Percentiles rank a stretch among this genome's conserved stretches.
These are phyloP conservation scores for Asterionellopsis glacialis DNA, from an alignment of 108 stramenopile species.

Conservation along the genomic window DNA sequence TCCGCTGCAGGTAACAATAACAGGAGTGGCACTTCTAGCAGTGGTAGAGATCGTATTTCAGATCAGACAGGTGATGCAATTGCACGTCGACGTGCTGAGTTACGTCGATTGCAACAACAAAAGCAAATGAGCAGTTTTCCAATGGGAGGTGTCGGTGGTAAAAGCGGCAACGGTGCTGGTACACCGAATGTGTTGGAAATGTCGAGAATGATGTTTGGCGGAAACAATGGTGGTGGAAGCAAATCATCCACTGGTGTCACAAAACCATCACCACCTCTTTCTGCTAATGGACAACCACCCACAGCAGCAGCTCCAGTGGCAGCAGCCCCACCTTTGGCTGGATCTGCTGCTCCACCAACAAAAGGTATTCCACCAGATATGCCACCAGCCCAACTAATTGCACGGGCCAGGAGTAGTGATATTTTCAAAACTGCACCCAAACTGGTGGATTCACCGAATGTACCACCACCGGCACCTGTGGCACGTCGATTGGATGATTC, in stretches of 20 bases:
- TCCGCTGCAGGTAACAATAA: too few species aligned
- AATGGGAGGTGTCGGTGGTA: not conserved
- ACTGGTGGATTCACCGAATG: too few species aligned
- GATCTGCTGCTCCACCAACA: not conserved
- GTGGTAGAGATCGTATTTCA: not conserved
- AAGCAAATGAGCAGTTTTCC: not conserved
- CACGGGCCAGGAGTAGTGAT: too few species aligned
- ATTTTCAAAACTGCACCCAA: too few species aligned
- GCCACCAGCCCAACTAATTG: too few species aligned
- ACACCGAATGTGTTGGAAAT: not conserved
- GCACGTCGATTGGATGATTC: conserved; percentile 2
- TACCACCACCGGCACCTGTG: not conserved
- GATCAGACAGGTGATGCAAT: conserved; percentile 38
- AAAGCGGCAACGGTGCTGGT: not conserved
- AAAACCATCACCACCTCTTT: not conserved
- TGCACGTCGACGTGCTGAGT: conserved; percentile 52
- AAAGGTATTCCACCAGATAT: not conserved
- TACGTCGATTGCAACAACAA: conserved; percentile 44
- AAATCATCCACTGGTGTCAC: not conserved
- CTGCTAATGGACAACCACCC: not conserved
- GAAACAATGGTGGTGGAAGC: not conserved
- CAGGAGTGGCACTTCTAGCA: too few species aligned
- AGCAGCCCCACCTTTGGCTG: too few species aligned
- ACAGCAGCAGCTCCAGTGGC: not conserved
- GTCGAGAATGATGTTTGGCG: not conserved